Evolutionary conservation across 2,329 filamentous ascomycete species (phyloP).

Genomic region (Chlorencoelia australis): DNA sequence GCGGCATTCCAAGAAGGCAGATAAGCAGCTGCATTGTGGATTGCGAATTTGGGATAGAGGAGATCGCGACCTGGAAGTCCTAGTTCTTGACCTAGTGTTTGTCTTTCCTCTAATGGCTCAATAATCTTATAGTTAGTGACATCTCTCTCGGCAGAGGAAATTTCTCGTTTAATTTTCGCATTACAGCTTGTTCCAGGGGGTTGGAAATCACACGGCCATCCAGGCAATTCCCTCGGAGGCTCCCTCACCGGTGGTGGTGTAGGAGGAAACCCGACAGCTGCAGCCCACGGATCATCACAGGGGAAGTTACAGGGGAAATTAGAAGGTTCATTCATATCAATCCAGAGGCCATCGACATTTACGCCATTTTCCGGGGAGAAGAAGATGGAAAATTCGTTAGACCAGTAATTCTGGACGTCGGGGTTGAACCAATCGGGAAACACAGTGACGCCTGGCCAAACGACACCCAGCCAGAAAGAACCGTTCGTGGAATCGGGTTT

Average conservation of each 20-base stretch:
- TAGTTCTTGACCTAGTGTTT: constrained; percentile 32
- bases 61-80: constrained; percentile 55
- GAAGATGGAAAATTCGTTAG: constrained; percentile 53
- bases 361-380: constrained; percentile 55
- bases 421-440: constrained; percentile 71
- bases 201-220: constrained; percentile 60
- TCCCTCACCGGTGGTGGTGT: constrained; percentile 50
- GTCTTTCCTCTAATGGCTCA: constrained; percentile 3
- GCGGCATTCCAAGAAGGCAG: constrained; percentile 33
- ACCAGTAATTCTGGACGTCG: constrained; percentile 58
- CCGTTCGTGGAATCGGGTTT: constrained; percentile 52
- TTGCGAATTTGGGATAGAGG: constrained; percentile 53
- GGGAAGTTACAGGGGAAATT: constrained; percentile 43
- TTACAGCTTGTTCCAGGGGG: constrained; percentile 34
- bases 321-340: constrained; percentile 55
- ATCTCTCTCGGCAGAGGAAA: constrained; percentile 1
- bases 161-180: constrained; percentile 12
- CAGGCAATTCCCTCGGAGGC: constrained; percentile 54
- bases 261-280: constrained; percentile 44
- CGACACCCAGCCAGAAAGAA: constrained; percentile 50
- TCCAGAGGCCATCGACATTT: constrained; percentile 71
- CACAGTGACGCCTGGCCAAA: constrained; percentile 66
- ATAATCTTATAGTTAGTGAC: not conserved
- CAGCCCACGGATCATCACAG: constrained; percentile 35
- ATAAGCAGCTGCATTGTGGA: constrained; percentile 50